Evolutionary conservation across 371 early-diverging fungal species (phyloP).

Genomic region (Lichtheimia ramosa): DNA sequence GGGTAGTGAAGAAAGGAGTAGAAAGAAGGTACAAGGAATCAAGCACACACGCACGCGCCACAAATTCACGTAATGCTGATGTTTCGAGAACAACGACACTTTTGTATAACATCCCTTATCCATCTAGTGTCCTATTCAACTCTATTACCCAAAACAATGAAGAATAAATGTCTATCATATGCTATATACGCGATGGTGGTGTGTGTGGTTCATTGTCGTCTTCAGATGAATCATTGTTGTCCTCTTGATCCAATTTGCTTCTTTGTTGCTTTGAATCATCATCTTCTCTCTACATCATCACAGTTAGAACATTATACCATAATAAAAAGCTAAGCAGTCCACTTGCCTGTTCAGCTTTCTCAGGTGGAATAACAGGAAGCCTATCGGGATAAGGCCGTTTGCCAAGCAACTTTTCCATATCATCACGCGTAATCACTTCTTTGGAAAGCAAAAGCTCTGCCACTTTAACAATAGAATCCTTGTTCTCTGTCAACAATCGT

Average conservation of each 20-base stretch:
- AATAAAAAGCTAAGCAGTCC: no score
- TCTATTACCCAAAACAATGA: no score
- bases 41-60: neutral
- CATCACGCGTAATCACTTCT: constrained; percentile 94
- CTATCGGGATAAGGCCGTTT: constrained; percentile 69
- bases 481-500: constrained; percentile 76
- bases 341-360: neutral
- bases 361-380: neutral
- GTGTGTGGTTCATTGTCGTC: neutral
- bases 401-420: constrained; percentile 90
- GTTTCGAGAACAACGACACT: no score
- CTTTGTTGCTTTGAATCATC: neutral
- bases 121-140: no score
- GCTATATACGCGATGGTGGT: no score
- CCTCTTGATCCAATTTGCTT: neutral
- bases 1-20: neutral
- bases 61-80: neutral
- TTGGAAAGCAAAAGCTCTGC: constrained; percentile 88
- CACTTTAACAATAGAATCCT: constrained; percentile 85
- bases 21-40: neutral
- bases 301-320: no score
- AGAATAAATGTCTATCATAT: no score
- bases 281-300: no score
- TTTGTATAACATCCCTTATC: no score
- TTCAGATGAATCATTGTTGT: neutral